Base-by-base conservation (phyloP, 306 rosid species). In the Cicer chorassanicum region DNA sequence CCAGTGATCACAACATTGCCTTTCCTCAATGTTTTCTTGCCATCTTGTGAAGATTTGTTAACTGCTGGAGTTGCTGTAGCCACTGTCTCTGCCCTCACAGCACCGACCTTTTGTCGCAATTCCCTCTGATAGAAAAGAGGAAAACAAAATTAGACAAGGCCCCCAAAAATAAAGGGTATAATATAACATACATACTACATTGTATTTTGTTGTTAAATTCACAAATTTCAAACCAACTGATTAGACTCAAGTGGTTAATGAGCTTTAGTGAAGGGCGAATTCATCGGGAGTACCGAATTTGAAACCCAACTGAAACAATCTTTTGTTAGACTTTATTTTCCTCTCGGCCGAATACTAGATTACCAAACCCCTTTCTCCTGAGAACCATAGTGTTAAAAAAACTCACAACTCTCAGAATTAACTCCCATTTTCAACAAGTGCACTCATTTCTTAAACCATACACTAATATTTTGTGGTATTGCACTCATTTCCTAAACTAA, bases 1-100 rank as follows among this genome's bases (percentile, higher is more conserved):
- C 99, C 98, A 13, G 99, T 95, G 67, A 95, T 43, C 56, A 95
- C 84, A 48, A 95, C 99, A 82, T 84, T 82, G 40, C 99, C 98
- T 74, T 92, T 89, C 74, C 98, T 88, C 46, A 95, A 79, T 44
- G 99, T 95, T 77, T 95, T 95, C 92, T 90, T 95, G 73, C 92
- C 93, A 65, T 88, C 99, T 40, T 92, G 68, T 57, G 92, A 40
- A 44, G 87, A 83, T 54, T 40, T 86, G 74, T 38, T 80, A 36
- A 88, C 85, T 68, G 91, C 82, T 45, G 99, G 98, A 74, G 89
- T 65, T 16, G 85, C 50, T 10, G 97, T 85, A 39, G 90, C 87
- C 7, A 55, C 62, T 64, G 89, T 88, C 73, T 95, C 96, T 0
- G 96, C 95, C 83, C 90, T 87, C 62, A 88, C 88, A 39, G 82